A percentile compares a stretch with the other conserved stretches of the same genome.
Conservation (phyloP, 768 basidiomycete species). For the Hemileccinum impolitum region DNA sequence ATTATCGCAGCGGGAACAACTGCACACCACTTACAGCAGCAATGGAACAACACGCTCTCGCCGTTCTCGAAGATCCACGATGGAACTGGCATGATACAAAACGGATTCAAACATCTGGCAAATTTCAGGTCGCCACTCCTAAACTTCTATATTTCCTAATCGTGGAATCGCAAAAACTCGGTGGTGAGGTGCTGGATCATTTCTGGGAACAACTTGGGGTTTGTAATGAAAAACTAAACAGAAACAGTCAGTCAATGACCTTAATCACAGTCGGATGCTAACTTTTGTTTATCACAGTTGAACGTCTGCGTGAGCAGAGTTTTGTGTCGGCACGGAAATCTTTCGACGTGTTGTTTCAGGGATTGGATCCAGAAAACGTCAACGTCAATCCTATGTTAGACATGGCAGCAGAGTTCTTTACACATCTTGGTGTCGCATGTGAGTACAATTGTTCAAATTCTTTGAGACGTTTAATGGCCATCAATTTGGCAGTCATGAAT, state of each 20-base stretch:
- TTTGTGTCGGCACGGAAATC: slow-evolving; percentile 2
- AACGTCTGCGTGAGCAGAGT: background rate
- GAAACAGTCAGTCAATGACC: background rate
- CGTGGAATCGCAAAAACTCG: background rate
- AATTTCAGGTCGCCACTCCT: background rate
- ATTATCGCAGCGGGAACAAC: too few species aligned
- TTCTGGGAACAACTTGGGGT: slow-evolving; percentile 4
- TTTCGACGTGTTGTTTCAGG: background rate
- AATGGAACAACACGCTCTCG: too few species aligned
- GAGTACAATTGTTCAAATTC: background rate
- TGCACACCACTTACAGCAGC: too few species aligned
- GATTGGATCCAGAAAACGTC: background rate
- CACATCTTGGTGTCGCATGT: slow-evolving; percentile 2
- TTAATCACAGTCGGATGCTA: background rate
- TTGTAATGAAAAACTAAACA: background rate
- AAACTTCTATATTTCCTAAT: background rate
- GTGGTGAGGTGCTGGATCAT: background rate
- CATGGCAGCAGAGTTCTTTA: slow-evolving; percentile 2
- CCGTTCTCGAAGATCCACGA: too few species aligned
- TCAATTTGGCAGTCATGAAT: slow-evolving; percentile 1
- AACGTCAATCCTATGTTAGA: background rate
- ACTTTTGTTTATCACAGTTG: slow-evolving; percentile 2
- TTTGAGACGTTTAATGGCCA: background rate
- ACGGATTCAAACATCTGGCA: background rate
- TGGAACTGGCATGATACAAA: too few species aligned